Conservation (phyloP, 805 yeast species). For the Candida xyloterini region DNA sequence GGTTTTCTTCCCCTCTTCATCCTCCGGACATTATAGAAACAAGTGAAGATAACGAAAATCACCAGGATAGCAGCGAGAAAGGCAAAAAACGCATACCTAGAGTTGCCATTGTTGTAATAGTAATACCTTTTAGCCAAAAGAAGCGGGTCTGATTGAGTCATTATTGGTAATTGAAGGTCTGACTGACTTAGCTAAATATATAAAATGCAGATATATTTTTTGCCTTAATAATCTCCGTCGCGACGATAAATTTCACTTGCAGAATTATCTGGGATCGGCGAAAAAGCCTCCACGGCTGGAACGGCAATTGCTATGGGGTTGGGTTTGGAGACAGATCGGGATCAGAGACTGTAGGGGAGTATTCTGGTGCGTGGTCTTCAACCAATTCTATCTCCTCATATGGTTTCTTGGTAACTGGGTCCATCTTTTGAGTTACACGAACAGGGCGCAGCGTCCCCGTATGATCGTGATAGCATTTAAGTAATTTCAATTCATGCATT, state of each 20-base stretch:
- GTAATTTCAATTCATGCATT: conserved; percentile 10
- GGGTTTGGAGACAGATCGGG: background rate
- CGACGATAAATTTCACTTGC: background rate
- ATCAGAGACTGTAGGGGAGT: background rate
- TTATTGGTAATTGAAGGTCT: background rate
- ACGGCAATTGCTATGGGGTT: too few species aligned
- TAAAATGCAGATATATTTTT: background rate
- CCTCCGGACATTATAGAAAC: conserved; percentile 55
- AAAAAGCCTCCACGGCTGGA: too few species aligned
- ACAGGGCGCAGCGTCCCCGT: conserved; percentile 13
- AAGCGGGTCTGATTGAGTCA: background rate
- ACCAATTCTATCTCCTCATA: conserved; percentile 16
- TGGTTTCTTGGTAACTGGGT: conserved; percentile 13
- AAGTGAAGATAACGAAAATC: conserved; percentile 46
- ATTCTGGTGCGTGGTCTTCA: conserved; percentile 2
- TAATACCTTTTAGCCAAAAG: conserved; percentile 19
- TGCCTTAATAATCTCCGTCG: background rate
- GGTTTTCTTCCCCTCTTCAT: conserved; percentile 53
- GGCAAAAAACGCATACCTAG: conserved; percentile 67
- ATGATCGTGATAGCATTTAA: conserved; percentile 14
- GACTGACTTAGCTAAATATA: background rate
- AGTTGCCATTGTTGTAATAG: conserved; percentile 23
- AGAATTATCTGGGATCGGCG: background rate
- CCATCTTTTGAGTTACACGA: conserved; percentile 12
- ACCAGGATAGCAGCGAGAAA: conserved; percentile 50